Base-by-base conservation (phyloP, 2,329 filamentous ascomycete genomes). In the Chaetothyriales sp. region DNA sequence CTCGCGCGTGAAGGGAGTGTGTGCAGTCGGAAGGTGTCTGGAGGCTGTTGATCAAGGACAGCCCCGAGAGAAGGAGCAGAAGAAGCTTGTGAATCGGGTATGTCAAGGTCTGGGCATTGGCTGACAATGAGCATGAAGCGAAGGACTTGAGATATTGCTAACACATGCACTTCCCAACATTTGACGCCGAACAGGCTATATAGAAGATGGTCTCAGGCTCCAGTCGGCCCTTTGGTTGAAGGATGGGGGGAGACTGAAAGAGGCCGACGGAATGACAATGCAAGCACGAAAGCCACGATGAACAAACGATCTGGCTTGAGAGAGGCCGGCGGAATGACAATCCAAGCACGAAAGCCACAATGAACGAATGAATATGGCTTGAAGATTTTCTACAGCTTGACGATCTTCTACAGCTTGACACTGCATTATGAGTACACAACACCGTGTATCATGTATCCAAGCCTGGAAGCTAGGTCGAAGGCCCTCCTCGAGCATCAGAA, bases 21-120 rank as follows among this genome's bases (percentile, higher is more conserved):
- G 95, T 56, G 77, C 81, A 0, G 85, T 97, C 51, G 90, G 89
- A 1, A 80, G 80, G 60, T 86, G 87, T 44, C 72, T 98, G 47
- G 77, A 77, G 61, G 80, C 86, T 64, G 51, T 57, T 50, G 84
- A 83, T n/a, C 77, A 83, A 62, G 76, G 77, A 50, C 63, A 65
- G 18, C 55, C 73, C 51, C 63, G 61, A 5, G 55, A 67, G 22
- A 61, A 65, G 45, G 72, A 73, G 51, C 72, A 74, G 60, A 70
- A 66, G 61, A 74, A 72, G 58, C 47, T 73, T 50, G 70, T 72
- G 29, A 66, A 66, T 47, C 70, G 60, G 58, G 60, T 71, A 47
- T 60, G 74, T 51, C 66, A 64, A 52, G 69, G 71, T 47, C 64
- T 71, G 64, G 59, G 60, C 44, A 49, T 58, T 40, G 57, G 57